These are phyloP conservation scores for Flaveria bidentis DNA, from an alignment of 129 eudicot genomes.

Conservation along the genomic window DNA sequence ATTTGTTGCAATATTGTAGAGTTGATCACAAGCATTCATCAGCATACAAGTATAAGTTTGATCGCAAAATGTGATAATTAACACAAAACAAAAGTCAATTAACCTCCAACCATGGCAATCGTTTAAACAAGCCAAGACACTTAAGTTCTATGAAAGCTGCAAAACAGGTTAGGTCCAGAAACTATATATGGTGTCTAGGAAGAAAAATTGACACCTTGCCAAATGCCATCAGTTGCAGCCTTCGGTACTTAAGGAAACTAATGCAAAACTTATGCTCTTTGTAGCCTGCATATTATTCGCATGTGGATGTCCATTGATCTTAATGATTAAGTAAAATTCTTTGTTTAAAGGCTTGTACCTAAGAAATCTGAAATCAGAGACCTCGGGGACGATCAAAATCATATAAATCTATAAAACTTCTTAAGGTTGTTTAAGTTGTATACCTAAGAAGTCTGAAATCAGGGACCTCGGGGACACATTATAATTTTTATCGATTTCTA, in stretches of 20 bases:
- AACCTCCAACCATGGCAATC: neutral
- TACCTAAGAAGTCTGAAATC: too few relatives aligned
- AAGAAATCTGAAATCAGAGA: neutral
- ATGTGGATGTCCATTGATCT: neutral
- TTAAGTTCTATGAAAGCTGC: neutral
- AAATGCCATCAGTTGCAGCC: neutral
- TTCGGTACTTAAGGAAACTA: neutral
- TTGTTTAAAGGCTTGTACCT: neutral
- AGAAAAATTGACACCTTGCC: neutral
- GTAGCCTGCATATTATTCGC: too few relatives aligned
- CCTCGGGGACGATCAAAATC: conserved; percentile 7
- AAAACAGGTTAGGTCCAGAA: neutral
- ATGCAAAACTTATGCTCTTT: neutral
- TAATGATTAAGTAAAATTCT: neutral
- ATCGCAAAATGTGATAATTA: neutral
- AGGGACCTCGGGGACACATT: too few relatives aligned
- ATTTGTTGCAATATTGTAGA: neutral
- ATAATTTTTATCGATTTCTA: too few relatives aligned
- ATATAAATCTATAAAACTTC: too few relatives aligned
- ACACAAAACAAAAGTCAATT: neutral
- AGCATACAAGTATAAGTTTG: neutral
- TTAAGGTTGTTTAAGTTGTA: too few relatives aligned
- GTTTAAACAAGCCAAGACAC: neutral
- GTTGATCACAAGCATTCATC: conserved; percentile 3
- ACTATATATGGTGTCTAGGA: neutral